Conservation (phyloP, 176 grass and related monocot species). For the Raddia distichophylla region DNA sequence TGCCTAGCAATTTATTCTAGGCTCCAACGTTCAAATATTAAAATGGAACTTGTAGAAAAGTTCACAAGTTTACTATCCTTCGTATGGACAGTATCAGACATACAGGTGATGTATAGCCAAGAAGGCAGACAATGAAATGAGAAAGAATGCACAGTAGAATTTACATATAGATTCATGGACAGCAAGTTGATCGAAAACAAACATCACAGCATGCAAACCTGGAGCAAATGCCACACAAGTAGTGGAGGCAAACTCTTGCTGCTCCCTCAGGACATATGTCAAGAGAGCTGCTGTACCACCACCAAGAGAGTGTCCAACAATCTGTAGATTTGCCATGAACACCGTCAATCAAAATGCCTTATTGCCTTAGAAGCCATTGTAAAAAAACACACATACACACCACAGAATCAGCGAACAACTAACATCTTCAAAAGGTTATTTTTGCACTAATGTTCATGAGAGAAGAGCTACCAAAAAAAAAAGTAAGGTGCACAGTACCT, state of each 20-base stretch:
- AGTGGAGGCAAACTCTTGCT: slow-evolving; percentile 73
- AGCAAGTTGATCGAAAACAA: slow-evolving; percentile 27
- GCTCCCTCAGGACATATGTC: slow-evolving; percentile 90
- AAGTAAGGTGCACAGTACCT: slow-evolving; percentile 40
- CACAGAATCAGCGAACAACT: background rate
- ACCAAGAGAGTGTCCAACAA: slow-evolving; percentile 93
- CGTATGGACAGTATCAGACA: background rate
- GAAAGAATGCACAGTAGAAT: background rate
- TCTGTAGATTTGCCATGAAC: slow-evolving; percentile 46
- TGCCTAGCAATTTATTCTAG: background rate
- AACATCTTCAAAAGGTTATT: background rate
- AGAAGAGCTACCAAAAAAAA: background rate
- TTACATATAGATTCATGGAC: slow-evolving; percentile 1
- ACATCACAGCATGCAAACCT: slow-evolving; percentile 58
- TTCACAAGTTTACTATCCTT: background rate
- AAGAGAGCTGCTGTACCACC: slow-evolving; percentile 93
- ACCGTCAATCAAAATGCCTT: background rate
- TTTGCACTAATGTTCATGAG: background rate
- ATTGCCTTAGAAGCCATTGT: background rate
- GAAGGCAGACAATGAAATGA: background rate
- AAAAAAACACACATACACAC: background rate
- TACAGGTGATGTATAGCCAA: background rate
- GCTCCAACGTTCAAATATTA: background rate
- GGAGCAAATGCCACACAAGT: slow-evolving; percentile 93
- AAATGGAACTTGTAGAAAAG: background rate